Evolutionary conservation across 1,284 basidiomycete genomes (phyloP), one percentile per base, ranked within the genome.

Genomic region (Tylopilus sp.): DNA sequence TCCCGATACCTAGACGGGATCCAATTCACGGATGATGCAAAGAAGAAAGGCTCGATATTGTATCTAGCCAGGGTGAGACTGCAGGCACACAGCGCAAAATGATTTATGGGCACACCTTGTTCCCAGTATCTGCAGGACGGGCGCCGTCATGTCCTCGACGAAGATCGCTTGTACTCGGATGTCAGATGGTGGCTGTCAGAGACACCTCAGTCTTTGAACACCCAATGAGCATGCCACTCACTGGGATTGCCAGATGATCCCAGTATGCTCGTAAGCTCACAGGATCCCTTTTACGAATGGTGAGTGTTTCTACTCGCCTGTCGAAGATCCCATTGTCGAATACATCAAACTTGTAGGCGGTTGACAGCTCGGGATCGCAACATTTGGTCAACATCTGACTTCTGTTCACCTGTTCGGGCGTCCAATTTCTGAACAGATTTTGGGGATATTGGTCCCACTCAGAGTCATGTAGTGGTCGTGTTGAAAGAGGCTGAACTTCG

Each of bases 1-100:
- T 77, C 74, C 53, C 74, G 76, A 54, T 78, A 80, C 44, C 75
- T 69, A 3, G 77, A 70, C 1, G 79, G 78, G 35, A 78, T 81
- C 72, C 75, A 75, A 42, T 78, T 77, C 10, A 74, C 55, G 0
- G 78, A 76, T 2, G 78, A 79, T 0, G 78, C 74, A 52, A 79
- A 81, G 56, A 75, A 81, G 61, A 79, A 81, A 4, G 79, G 79
- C 54, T 81, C 79, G 46, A 81, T 28, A 18, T 56, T 59, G 46
- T 61, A 61, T 47, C 63, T 65, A 25, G 31, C 11, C 21, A 10
- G 30, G 19, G 36, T 58, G 7, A 62, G 49, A 38, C 25, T 7
- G 8, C 9, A 10, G 2, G 19, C 13, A 7, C 7, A 18, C 28
- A 6, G 2, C 15, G n/a, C 4, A 28, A 25, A 34, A 9, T 8